A percentile compares a stretch with the other conserved stretches of the same genome.
Conservation (phyloP, 2,329 filamentous ascomycete genomes). For the Nemania serpens region DNA sequence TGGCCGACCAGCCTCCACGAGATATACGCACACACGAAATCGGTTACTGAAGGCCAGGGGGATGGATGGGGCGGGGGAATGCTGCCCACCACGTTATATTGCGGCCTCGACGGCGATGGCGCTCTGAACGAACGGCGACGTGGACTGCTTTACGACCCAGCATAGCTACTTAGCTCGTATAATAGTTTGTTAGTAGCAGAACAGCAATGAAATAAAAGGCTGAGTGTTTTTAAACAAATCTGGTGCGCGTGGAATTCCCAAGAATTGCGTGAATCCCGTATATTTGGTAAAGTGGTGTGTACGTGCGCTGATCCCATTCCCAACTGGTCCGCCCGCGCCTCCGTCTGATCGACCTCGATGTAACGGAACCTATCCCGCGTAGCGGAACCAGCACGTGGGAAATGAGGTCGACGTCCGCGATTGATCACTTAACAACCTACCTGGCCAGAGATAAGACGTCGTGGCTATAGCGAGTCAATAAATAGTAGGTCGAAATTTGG, state of each 20-base stretch:
- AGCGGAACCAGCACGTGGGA: no score
- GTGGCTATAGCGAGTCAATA: no score
- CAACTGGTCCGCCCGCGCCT: no score
- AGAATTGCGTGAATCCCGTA: neutral
- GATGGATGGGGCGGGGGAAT: neutral
- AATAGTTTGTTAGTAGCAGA: conserved; percentile 6
- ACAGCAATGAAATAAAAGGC: conserved; percentile 17
- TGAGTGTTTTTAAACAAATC: neutral
- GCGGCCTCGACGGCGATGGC: conserved; percentile 7
- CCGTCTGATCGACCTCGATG: no score
- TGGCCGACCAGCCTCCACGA: conserved; percentile 9
- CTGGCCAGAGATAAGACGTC: no score
- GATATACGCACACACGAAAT: conserved; percentile 19
- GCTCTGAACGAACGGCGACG: conserved; percentile 7
- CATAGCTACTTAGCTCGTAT: conserved; percentile 9
- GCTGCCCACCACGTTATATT: conserved; percentile 4
- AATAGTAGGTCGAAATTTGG: no score
- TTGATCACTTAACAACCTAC: no score
- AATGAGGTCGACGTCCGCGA: no score
- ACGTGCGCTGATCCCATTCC: no score
- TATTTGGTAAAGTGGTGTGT: no score
- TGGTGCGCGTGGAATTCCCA: neutral
- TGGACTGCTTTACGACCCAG: neutral
- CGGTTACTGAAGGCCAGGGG: conserved; percentile 2
- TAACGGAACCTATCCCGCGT: no score